Conservation (phyloP, 2,329 filamentous ascomycete genomes). For the Aciculosporium take region DNA sequence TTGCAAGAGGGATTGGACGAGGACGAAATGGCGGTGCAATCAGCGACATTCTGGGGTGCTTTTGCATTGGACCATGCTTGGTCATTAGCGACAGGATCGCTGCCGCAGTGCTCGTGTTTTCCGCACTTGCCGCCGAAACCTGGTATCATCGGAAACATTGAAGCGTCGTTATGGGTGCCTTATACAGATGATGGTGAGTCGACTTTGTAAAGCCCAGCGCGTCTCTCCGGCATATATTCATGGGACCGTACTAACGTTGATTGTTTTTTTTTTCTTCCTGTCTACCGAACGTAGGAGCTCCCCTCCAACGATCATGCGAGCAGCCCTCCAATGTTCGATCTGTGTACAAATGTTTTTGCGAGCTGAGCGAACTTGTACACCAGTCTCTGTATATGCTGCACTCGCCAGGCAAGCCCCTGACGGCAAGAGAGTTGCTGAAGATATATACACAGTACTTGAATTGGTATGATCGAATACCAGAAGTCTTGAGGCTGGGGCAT, state of each 20-base stretch:
- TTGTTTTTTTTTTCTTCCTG: not conserved
- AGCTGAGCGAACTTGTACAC: constrained; percentile 60
- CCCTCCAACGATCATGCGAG: constrained; percentile 39
- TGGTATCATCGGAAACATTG: constrained; percentile 43
- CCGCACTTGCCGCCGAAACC: constrained; percentile 44
- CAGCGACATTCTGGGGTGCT: constrained; percentile 48
- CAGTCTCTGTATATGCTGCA: constrained; percentile 59
- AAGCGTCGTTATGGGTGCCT: constrained; percentile 44
- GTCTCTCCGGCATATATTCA: too few species aligned
- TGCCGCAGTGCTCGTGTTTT: constrained; percentile 45
- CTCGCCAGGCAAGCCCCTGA: constrained; percentile 51
- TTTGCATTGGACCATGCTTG: constrained; percentile 51
- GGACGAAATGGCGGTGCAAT: constrained; percentile 42
- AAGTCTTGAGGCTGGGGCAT: constrained; percentile 47
- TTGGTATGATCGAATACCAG: constrained; percentile 57
- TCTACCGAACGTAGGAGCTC: constrained; percentile 26
- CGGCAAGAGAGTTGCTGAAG: constrained; percentile 45
- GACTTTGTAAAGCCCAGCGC: not conserved
- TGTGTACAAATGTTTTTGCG: constrained; percentile 54
- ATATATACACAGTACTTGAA: constrained; percentile 55
- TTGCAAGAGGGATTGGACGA: constrained; percentile 33
- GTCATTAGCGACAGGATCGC: constrained; percentile 48
- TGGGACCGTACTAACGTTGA: not conserved
- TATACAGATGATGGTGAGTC: constrained; percentile 42
- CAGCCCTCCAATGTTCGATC: constrained; percentile 55